phyloP scores from a whole-genome alignment of 169 alveolate species.

The Plasmodium cynomolgi region DNA sequence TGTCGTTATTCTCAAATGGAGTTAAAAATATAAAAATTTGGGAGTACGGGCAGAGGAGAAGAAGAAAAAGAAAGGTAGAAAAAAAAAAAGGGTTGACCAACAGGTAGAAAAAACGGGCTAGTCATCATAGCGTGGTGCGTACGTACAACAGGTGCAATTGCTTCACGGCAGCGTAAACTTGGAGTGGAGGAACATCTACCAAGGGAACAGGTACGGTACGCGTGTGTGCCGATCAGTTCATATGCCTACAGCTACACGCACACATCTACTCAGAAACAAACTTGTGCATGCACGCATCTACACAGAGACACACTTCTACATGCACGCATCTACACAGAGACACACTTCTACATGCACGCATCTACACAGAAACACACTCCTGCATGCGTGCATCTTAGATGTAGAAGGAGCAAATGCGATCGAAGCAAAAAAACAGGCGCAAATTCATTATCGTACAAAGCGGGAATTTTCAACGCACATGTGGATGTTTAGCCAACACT shows the following conservation, averaged over 20 bases:
- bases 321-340: neutral
- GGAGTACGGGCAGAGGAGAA: neutral
- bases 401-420: neutral
- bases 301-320: neutral
- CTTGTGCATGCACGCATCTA: neutral
- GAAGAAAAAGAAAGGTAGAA: neutral
- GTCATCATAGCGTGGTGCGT: neutral
- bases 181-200: no score
- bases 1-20: neutral
- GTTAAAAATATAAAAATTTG: neutral
- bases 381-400: neutral
- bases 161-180: neutral
- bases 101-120: neutral
- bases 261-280: neutral
- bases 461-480: neutral
- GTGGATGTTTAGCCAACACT: neutral
- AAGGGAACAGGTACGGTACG: neutral
- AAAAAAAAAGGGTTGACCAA: neutral
- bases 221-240: neutral
- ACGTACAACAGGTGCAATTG: neutral
- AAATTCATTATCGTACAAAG: neutral
- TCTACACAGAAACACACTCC: neutral
- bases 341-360: neutral
- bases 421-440: neutral
- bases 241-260: neutral